Conservation (phyloP, 2,329 filamentous ascomycete species). For the Cladosporium sp. region DNA sequence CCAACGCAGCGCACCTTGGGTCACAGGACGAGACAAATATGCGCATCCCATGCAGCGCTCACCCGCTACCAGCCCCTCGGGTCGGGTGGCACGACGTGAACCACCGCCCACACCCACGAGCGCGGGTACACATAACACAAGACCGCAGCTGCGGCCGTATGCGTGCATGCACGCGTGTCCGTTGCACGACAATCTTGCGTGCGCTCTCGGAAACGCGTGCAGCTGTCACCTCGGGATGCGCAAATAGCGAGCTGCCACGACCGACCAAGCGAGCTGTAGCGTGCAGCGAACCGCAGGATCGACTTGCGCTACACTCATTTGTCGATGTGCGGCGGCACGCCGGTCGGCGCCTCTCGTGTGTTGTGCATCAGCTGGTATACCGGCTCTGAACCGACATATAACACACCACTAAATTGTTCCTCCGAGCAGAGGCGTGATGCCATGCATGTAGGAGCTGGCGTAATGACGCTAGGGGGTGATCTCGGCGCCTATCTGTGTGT, state of each 20-base stretch:
- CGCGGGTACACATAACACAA: slow-evolving; percentile 6
- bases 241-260: slow-evolving; percentile 5
- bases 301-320: not conserved
- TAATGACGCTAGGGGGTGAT: slow-evolving; percentile 5
- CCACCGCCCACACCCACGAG: not conserved
- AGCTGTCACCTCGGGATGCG: slow-evolving; percentile 4
- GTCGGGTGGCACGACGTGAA: not conserved
- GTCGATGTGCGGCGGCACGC: not conserved
- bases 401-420: not conserved
- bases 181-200: not conserved
- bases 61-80: not conserved
- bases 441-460: slow-evolving; percentile 5
- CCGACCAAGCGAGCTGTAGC: not conserved
- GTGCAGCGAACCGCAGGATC: not conserved
- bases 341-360: slow-evolving; percentile 2
- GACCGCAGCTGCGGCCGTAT: not conserved
- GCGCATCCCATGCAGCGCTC: not conserved
- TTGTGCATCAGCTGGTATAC: slow-evolving; percentile 7
- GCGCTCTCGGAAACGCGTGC: not conserved
- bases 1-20: not conserved
- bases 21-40: slow-evolving; percentile 5
- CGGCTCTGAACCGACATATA: slow-evolving; percentile 6
- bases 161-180: not conserved
- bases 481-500: slow-evolving; percentile 3
- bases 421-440: slow-evolving; percentile 2